Conservation (phyloP, 2,329 filamentous ascomycete genomes). For the Westerdykella aurantiaca region DNA sequence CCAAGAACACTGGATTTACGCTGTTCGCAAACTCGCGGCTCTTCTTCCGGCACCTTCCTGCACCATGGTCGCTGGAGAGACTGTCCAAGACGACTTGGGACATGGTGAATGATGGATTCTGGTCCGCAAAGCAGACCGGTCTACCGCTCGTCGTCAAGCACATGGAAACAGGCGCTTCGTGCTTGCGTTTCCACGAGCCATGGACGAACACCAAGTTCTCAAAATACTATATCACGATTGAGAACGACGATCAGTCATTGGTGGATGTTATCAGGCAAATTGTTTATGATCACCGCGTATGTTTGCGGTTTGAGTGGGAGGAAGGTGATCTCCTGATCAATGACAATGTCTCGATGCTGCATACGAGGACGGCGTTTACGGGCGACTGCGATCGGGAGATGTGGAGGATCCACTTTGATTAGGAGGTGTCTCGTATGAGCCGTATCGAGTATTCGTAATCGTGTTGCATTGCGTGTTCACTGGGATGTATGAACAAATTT, state of each 20-base stretch:
- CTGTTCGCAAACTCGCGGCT: slow-evolving; percentile 50
- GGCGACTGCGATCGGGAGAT: slow-evolving; percentile 43
- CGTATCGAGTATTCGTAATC: no score
- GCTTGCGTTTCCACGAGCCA: slow-evolving; percentile 52
- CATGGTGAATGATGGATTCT: slow-evolving; percentile 46
- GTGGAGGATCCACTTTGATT: slow-evolving; percentile 50
- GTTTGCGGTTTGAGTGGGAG: slow-evolving; percentile 50
- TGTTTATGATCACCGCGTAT: slow-evolving; percentile 48
- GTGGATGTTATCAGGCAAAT: slow-evolving; percentile 40
- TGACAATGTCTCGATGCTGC: slow-evolving; percentile 49
- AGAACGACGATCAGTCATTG: slow-evolving; percentile 35
- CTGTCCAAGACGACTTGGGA: slow-evolving; percentile 45
- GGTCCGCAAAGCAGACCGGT: slow-evolving; percentile 39
- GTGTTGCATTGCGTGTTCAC: no score
- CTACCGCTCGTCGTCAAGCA: slow-evolving; percentile 45
- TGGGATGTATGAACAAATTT: no score
- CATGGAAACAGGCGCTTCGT: slow-evolving; percentile 43
- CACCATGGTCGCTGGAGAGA: slow-evolving; percentile 32
- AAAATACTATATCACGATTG: slow-evolving; percentile 42
- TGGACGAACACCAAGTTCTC: slow-evolving; percentile 52
- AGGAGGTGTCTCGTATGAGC: no score
- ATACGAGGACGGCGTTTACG: slow-evolving; percentile 44
- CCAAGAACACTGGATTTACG: slow-evolving; percentile 49
- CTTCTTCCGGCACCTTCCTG: slow-evolving; percentile 45
- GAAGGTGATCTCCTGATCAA: slow-evolving; percentile 51